These are phyloP conservation scores for Solidago caesia DNA, from an alignment of 129 eudicot genomes.

Conservation along the genomic window DNA sequence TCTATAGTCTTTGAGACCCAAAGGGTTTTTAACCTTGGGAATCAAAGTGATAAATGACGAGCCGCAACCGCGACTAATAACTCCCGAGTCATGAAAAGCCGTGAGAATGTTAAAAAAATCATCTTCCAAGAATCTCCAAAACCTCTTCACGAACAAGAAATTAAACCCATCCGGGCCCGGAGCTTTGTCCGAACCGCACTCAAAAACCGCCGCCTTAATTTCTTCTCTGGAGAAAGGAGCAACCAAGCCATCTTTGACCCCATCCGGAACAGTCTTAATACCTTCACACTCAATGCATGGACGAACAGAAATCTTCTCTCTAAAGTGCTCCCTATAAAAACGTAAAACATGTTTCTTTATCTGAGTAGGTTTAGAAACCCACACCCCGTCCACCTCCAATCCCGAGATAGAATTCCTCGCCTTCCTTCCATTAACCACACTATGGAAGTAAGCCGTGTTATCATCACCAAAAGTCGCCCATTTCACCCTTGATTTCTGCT, in stretches of 20 bases:
- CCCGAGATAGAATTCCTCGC: neutral
- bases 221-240: neutral
- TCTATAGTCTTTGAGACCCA: neutral
- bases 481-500: neutral
- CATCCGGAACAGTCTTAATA: rapidly evolving
- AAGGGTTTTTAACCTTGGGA: neutral
- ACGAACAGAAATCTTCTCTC: rapidly evolving
- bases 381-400: neutral
- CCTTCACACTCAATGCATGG: neutral
- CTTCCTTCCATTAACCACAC: neutral
- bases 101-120: neutral
- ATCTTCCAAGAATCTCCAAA: neutral
- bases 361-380: neutral
- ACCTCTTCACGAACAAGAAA: neutral
- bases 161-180: no score
- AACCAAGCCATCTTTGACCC: neutral
- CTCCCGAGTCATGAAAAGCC: neutral
- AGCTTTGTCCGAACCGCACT: no score
- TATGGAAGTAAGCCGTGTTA: neutral
- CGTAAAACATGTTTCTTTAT: neutral
- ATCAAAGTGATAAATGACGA: neutral
- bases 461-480: neutral
- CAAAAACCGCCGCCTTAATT: no score
- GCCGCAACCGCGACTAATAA: neutral
- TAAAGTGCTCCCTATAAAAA: neutral